Evolutionary conservation across 805 yeast species (phyloP).

Genomic region (Kodamaea sagamina): DNA sequence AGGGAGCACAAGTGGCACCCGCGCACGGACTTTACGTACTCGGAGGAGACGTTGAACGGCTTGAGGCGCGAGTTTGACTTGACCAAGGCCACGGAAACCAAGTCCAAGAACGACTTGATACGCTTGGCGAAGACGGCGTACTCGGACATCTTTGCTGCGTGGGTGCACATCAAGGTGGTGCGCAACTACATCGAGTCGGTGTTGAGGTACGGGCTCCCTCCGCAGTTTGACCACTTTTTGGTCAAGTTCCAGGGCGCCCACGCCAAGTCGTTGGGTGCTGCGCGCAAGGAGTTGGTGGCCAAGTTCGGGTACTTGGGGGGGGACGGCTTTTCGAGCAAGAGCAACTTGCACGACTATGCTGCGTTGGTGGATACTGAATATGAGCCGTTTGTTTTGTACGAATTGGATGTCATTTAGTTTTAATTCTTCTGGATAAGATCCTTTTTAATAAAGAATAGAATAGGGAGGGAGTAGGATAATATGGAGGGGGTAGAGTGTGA

Average conservation of each 20-base stretch:
- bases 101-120: conserved; percentile 71
- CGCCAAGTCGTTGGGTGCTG: conserved; percentile 46
- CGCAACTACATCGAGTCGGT: conserved; percentile 92
- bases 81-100: conserved; percentile 73
- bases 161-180: conserved; percentile 88
- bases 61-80: conserved; percentile 77
- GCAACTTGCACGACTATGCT: conserved; percentile 82
- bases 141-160: conserved; percentile 76
- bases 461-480: no score
- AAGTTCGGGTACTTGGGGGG: conserved; percentile 92
- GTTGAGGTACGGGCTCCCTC: conserved; percentile 95
- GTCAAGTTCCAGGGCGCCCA: conserved; percentile 44
- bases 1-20: conserved; percentile 91
- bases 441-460: conserved; percentile 1
- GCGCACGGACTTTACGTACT: conserved; percentile 80
- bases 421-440: conserved; percentile 1
- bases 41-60: conserved; percentile 71
- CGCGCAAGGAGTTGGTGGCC: conserved; percentile 67
- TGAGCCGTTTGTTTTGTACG: conserved; percentile 92
- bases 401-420: conserved; percentile 36
- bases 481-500: no score
- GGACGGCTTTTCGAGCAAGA: conserved; percentile 73
- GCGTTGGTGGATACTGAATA: conserved; percentile 91
- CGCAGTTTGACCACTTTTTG: conserved; percentile 66
- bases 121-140: conserved; percentile 89